These are phyloP conservation scores for Camelina sativa DNA, from an alignment of 345 rosid species.

Conservation along the genomic window DNA sequence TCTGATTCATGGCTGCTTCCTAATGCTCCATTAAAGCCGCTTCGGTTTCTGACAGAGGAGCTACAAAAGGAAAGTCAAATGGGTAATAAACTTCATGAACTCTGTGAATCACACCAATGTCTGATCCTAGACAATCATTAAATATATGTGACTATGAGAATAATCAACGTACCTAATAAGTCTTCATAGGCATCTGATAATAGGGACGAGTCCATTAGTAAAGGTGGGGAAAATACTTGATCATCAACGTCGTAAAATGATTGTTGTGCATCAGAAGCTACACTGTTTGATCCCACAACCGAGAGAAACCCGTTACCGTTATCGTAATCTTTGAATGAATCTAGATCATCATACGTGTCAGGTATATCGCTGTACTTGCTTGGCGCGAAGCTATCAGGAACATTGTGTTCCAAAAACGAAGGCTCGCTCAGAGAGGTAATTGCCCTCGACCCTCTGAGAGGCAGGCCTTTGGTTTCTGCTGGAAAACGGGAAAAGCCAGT, in stretches of 20 bases:
- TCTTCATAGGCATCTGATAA: conserved; percentile 85
- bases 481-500: conserved; percentile 60
- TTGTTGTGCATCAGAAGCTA: conserved; percentile 57
- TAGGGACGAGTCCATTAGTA: conserved; percentile 76
- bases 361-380: conserved; percentile 68
- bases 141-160: conserved; percentile 1
- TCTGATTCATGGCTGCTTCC: conserved; percentile 29
- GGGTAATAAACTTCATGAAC: conserved; percentile 4
- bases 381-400: conserved; percentile 49
- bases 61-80: conserved; percentile 50
- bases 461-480: conserved; percentile 56
- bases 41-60: conserved; percentile 87
- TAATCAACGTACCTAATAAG: conserved; percentile 71
- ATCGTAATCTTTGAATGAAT: conserved; percentile 69
- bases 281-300: conserved; percentile 61
- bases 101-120: not conserved
- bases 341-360: conserved; percentile 62
- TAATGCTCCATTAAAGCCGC: conserved; percentile 79
- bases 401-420: conserved; percentile 52
- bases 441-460: conserved; percentile 59
- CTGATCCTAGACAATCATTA: not conserved
- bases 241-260: conserved; percentile 72
- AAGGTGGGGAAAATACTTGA: conserved; percentile 91
- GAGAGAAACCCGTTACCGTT: conserved; percentile 76
- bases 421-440: conserved; percentile 58